Percentiles rank a stretch among this genome's conserved stretches.
Conservation (phyloP, 371 early-diverging fungal genomes). For the Thermomucor indicae-seudaticae region DNA sequence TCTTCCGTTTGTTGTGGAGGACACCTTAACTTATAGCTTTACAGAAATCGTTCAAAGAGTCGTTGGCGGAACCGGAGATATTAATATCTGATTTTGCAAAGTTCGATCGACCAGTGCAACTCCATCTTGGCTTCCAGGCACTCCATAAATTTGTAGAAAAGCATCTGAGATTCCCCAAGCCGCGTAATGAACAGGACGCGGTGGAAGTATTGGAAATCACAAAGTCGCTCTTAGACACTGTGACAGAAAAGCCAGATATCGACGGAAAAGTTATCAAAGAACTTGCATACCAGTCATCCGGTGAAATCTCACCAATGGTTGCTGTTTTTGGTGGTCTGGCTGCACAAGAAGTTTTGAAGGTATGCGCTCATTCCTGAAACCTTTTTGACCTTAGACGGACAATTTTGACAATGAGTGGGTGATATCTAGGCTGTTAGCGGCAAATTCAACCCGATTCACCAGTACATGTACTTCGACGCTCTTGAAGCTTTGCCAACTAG, state of each 20-base stretch:
- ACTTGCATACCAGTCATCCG: conserved; percentile 83
- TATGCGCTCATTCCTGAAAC: conserved; percentile 22
- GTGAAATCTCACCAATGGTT: conserved; percentile 95
- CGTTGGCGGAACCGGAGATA: conserved; percentile 81
- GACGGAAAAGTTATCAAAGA: conserved; percentile 86
- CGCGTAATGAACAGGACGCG: conserved; percentile 67
- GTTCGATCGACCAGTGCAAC: conserved; percentile 90
- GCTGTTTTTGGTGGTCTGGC: conserved; percentile 98
- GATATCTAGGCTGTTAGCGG: conserved; percentile 62
- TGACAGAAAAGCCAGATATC: conserved; percentile 67
- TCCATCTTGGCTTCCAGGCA: conserved; percentile 94
- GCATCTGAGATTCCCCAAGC: conserved; percentile 50
- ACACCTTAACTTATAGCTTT: background rate
- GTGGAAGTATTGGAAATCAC: conserved; percentile 55
- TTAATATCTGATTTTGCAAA: conserved; percentile 95
- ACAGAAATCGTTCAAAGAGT: conserved; percentile 70
- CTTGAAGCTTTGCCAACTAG: conserved; percentile 88
- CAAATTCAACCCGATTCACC: conserved; percentile 96
- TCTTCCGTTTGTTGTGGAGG: background rate
- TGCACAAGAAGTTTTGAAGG: conserved; percentile 99
- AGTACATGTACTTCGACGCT: conserved; percentile 98
- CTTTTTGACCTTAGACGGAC: background rate
- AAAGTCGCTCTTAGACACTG: conserved; percentile 44
- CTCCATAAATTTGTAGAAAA: conserved; percentile 70
- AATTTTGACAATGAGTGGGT: background rate